Evolutionary conservation across 192 early-diverging fungal genomes (phyloP).

Genomic region (Mortierella hygrophila): DNA sequence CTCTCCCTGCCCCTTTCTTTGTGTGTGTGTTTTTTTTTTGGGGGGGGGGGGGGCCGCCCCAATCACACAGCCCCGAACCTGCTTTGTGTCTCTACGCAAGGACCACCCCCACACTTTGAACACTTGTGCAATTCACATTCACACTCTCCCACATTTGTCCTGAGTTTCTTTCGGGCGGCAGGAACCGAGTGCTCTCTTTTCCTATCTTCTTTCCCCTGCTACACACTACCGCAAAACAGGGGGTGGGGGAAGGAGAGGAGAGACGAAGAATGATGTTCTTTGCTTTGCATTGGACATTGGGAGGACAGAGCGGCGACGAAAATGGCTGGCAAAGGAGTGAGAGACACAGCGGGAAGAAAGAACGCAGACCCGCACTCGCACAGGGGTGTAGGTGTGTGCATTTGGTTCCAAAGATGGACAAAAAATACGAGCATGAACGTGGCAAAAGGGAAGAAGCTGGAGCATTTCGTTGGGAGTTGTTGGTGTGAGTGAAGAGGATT

Average conservation of each 20-base stretch:
- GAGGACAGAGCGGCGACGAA: neutral
- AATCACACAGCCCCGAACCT: neutral
- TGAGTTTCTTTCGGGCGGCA: neutral
- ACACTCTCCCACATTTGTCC: no score
- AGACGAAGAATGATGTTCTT: neutral
- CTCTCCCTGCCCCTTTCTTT: no score
- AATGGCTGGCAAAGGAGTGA: neutral
- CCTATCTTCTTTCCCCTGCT: neutral
- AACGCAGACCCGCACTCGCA: neutral
- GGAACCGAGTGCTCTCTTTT: neutral
- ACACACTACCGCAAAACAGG: neutral
- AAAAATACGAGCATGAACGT: neutral
- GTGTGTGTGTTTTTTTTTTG: no score
- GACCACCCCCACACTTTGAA: slow-evolving; percentile 1
- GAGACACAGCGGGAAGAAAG: neutral
- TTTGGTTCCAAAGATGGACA: neutral
- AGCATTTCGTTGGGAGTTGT: neutral
- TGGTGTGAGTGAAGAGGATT: neutral
- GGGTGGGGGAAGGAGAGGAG: neutral
- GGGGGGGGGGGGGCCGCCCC: no score
- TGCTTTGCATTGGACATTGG: neutral
- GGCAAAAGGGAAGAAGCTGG: neutral
- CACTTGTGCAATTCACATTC: neutral
- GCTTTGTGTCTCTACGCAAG: neutral
- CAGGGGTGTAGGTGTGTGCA: neutral